Evolutionary conservation across 768 basidiomycete species (phyloP).

Genomic region (Calocera viscosa): DNA sequence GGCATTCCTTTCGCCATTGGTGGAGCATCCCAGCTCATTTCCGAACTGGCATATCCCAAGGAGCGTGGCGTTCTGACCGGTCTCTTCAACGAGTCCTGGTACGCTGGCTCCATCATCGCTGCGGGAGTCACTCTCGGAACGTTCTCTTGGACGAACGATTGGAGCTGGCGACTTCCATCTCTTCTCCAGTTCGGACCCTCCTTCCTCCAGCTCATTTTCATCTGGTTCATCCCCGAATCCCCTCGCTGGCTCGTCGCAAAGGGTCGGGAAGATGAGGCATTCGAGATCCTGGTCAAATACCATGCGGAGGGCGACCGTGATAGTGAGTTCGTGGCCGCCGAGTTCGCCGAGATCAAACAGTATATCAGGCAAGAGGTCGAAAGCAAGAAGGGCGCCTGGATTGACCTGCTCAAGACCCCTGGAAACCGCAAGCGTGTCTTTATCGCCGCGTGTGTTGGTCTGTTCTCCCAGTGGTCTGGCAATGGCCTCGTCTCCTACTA

Average conservation of each 20-base stretch:
- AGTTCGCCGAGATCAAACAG: constrained; percentile 44
- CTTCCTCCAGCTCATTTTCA: constrained; percentile 18
- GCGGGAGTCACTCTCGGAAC: constrained; percentile 17
- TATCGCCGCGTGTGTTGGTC: constrained; percentile 24
- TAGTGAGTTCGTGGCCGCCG: constrained; percentile 45
- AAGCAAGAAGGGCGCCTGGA: constrained; percentile 37
- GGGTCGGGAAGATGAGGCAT: constrained; percentile 24
- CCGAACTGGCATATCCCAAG: constrained; percentile 14
- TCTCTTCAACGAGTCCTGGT: constrained; percentile 15
- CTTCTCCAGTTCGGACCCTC: constrained; percentile 19
- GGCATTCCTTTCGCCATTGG: constrained; percentile 13
- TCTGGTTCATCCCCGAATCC: constrained; percentile 25
- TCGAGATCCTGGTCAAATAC: constrained; percentile 21
- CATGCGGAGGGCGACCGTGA: constrained; percentile 24
- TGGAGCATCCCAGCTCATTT: constrained; percentile 10
- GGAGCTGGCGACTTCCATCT: constrained; percentile 23
- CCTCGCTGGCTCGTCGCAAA: constrained; percentile 27
- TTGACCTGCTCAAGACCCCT: constrained; percentile 33
- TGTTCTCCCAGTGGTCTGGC: constrained; percentile 18
- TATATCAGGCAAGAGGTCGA: constrained; percentile 43
- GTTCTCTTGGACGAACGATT: constrained; percentile 9
- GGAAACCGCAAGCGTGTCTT: constrained; percentile 43
- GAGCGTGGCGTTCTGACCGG: constrained; percentile 12
- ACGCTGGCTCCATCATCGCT: constrained; percentile 19
- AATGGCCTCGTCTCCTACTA: constrained; percentile 12